Evolutionary conservation across 2,329 filamentous ascomycete species (phyloP).

Genomic region (Claviceps sorghi): DNA sequence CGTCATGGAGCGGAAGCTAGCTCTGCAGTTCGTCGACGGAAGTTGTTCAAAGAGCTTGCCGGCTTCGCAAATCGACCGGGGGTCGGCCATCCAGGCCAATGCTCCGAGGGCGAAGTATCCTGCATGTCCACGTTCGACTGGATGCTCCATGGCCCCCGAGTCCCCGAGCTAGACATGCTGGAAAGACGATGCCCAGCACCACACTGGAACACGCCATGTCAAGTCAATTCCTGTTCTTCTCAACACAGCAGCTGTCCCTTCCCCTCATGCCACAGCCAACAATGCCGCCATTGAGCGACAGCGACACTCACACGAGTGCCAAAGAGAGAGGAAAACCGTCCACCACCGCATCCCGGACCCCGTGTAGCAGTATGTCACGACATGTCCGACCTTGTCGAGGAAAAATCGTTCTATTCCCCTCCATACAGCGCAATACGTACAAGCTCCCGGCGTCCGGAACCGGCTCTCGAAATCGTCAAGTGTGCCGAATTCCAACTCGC

Average conservation of each 20-base stretch:
- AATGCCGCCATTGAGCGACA: background rate
- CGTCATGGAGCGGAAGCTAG: too few species aligned
- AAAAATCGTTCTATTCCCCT: background rate
- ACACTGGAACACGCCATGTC: too few species aligned
- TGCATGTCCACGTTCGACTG: too few species aligned
- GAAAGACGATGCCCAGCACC: too few species aligned
- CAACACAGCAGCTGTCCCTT: background rate
- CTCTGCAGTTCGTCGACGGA: too few species aligned
- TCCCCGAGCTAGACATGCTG: too few species aligned
- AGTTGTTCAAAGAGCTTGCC: too few species aligned
- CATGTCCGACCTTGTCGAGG: background rate
- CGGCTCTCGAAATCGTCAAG: background rate
- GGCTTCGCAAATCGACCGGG: background rate
- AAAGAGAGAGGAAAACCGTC: too few species aligned
- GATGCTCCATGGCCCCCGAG: too few species aligned
- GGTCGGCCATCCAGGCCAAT: background rate
- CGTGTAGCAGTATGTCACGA: background rate
- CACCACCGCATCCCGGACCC: too few species aligned
- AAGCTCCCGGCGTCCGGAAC: background rate
- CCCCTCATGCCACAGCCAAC: background rate
- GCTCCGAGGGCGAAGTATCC: too few species aligned
- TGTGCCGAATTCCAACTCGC: background rate
- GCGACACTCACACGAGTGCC: background rate
- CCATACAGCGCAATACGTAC: constrained; percentile 1
- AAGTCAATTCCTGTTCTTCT: background rate